Evolutionary conservation across 306 rosid genomes (phyloP).

Genomic region (Cajanus cajan): DNA sequence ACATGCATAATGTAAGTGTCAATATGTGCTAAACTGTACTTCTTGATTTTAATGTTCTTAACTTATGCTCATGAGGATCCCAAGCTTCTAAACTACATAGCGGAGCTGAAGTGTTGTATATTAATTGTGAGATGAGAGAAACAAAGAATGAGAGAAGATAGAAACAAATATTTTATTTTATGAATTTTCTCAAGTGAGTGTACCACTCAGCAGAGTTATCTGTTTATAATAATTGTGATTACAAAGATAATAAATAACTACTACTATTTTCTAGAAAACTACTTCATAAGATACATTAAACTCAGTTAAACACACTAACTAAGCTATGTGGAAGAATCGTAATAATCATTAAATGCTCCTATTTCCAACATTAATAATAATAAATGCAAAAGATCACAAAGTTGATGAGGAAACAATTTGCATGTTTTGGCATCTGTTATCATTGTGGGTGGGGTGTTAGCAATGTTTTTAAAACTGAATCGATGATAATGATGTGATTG

Average conservation of each 20-base stretch:
- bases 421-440: neutral
- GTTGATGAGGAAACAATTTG: neutral
- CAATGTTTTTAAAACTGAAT: too few species aligned
- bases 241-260: neutral
- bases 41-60: conserved; percentile 8
- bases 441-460: neutral
- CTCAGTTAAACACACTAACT: neutral
- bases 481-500: too few species aligned
- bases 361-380: neutral
- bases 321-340: neutral
- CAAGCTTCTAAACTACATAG: neutral
- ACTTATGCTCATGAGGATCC: neutral
- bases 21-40: neutral
- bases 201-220: neutral
- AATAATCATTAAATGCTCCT: neutral
- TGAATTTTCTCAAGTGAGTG: neutral
- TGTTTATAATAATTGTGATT: neutral
- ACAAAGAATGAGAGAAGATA: neutral
- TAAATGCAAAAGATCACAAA: neutral
- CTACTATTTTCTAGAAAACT: neutral
- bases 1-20: conserved; percentile 6
- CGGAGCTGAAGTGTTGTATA: neutral
- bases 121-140: neutral
- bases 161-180: neutral
- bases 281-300: neutral